Evolutionary conservation across 108 stramenopile genomes (phyloP).

Genomic region (Cyclotella atomus): DNA sequence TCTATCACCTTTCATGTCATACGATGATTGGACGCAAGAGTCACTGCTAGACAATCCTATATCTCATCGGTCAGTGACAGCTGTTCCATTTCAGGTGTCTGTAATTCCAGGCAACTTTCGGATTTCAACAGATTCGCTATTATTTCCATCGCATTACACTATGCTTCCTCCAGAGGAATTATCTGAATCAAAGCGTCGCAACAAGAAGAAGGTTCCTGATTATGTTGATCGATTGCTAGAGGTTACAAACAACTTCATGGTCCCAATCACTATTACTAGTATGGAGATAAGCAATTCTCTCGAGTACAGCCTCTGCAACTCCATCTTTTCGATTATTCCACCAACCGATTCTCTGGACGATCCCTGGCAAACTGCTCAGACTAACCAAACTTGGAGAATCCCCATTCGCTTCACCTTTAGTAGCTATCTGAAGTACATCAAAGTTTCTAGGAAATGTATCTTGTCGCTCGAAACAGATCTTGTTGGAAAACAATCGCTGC

Average conservation of each 20-base stretch:
- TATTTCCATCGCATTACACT: slow-evolving; percentile 31
- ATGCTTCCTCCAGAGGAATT: slow-evolving; percentile 28
- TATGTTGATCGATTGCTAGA: slow-evolving; percentile 39
- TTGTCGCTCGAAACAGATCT: slow-evolving; percentile 36
- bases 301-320: slow-evolving; percentile 22
- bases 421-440: neutral
- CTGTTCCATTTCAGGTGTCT: slow-evolving; percentile 35
- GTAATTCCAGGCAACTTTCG: slow-evolving; percentile 35
- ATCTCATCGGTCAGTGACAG: slow-evolving; percentile 16
- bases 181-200: neutral
- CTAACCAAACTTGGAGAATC: slow-evolving; percentile 26
- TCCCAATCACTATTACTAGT: slow-evolving; percentile 31
- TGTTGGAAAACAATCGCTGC: slow-evolving; percentile 43
- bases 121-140: slow-evolving; percentile 37
- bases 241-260: slow-evolving; percentile 41
- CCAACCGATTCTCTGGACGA: neutral
- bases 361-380: slow-evolving; percentile 18
- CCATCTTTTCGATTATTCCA: slow-evolving; percentile 29
- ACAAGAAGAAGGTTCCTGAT: slow-evolving; percentile 18
- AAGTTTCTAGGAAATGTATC: slow-evolving; percentile 21
- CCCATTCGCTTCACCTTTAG: slow-evolving; percentile 30
- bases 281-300: slow-evolving; percentile 19
- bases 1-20: neutral
- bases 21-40: slow-evolving; percentile 28
- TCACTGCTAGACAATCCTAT: slow-evolving; percentile 9